Evolutionary conservation across 1,139 yeast genomes (phyloP).

Genomic region (Saccharomyces uvarum): DNA sequence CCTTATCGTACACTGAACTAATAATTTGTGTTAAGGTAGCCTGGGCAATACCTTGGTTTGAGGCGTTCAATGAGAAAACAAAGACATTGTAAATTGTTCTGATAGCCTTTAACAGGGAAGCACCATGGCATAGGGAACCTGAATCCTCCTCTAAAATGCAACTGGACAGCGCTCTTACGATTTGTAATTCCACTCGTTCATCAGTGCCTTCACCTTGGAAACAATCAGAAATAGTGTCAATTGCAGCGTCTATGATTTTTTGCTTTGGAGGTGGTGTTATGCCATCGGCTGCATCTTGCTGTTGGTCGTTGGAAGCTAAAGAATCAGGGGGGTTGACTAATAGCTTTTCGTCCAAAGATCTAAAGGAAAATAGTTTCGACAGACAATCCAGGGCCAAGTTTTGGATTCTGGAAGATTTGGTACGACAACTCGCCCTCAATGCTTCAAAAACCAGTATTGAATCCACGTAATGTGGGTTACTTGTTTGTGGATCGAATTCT

Average conservation of each 20-base stretch:
- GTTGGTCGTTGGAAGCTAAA: conserved; percentile 31
- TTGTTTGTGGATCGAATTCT: conserved; percentile 15
- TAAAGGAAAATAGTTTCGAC: conserved; percentile 58
- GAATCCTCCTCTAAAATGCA: conserved; percentile 66
- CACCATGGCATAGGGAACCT: conserved; percentile 78
- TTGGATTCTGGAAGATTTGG: conserved; percentile 45
- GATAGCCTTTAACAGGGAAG: conserved; percentile 78
- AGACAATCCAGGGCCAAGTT: conserved; percentile 56
- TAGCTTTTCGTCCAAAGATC: conserved; percentile 47
- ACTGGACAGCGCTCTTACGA: conserved; percentile 82
- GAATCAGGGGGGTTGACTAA: conserved; percentile 37
- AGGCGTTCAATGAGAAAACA: conserved; percentile 68
- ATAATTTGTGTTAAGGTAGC: conserved; percentile 90
- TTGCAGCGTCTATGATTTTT: conserved; percentile 71
- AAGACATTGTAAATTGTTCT: conserved; percentile 91
- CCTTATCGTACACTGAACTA: conserved; percentile 74
- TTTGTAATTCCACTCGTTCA: conserved; percentile 80
- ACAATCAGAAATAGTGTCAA: conserved; percentile 76
- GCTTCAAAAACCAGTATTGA: conserved; percentile 53
- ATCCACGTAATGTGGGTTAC: conserved; percentile 31
- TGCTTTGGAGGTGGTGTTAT: conserved; percentile 49
- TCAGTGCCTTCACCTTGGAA: conserved; percentile 92
- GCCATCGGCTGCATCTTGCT: conserved; percentile 31
- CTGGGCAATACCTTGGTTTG: conserved; percentile 91
- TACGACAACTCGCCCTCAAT: conserved; percentile 50